These are phyloP conservation scores for Neolentinus lepideus DNA, from an alignment of 1,284 basidiomycete species.

Conservation along the genomic window DNA sequence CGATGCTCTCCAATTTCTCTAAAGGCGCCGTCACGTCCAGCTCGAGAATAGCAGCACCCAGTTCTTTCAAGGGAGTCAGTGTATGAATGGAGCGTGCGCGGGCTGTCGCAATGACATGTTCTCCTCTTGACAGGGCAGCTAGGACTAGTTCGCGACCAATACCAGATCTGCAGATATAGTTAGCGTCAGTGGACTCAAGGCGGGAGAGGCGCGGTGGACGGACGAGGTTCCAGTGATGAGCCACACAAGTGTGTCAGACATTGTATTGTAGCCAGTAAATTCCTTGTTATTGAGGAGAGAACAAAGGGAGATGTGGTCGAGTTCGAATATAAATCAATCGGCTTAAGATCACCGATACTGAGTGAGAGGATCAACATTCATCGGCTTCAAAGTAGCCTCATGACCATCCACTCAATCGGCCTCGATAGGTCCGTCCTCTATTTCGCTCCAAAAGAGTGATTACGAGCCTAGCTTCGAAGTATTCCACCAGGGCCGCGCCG, in stretches of 20 bases:
- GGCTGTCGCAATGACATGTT: slow-evolving; percentile 11
- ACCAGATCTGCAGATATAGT: neutral
- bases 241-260: neutral
- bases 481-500: too few relatives aligned
- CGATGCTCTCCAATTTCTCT: neutral
- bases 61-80: slow-evolving; percentile 6
- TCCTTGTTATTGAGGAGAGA: too few relatives aligned
- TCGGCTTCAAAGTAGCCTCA: too few relatives aligned
- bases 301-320: too few relatives aligned
- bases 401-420: too few relatives aligned
- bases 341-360: too few relatives aligned
- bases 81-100: slow-evolving; percentile 3
- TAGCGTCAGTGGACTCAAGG: neutral
- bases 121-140: slow-evolving; percentile 8
- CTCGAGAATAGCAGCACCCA: slow-evolving; percentile 9
- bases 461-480: too few relatives aligned
- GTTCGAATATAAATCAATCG: too few relatives aligned
- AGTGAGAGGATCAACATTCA: too few relatives aligned
- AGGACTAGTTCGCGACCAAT: slow-evolving; percentile 7
- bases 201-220: neutral
- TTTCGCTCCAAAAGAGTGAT: too few relatives aligned
- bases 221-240: slow-evolving; percentile 1
- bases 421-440: too few relatives aligned
- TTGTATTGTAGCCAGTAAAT: too few relatives aligned
- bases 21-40: slow-evolving; percentile 9